Conservation (phyloP, 2,329 filamentous ascomycete species). For the Phoma sp. region DNA sequence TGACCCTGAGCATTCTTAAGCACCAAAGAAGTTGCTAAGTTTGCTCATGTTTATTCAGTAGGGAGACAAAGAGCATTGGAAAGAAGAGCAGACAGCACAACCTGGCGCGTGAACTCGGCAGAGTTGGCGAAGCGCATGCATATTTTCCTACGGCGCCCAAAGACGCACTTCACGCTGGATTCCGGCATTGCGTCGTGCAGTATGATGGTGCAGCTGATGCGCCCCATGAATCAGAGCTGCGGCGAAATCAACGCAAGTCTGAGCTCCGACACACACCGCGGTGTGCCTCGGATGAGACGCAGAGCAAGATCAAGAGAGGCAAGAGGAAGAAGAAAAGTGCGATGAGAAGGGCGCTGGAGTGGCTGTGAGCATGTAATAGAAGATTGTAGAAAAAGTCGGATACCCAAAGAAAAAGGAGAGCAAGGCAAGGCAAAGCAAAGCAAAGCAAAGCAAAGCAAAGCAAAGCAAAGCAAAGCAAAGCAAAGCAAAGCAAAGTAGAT, state of each 20-base stretch:
- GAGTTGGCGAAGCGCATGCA: background rate
- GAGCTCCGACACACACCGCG: background rate
- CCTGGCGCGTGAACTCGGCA: background rate
- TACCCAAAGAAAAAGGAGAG: too few species aligned
- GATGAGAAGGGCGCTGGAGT: constrained; percentile 18
- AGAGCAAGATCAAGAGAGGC: background rate
- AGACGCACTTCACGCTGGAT: background rate
- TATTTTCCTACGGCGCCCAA: background rate
- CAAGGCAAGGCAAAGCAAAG: too few species aligned
- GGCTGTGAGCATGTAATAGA: constrained; percentile 7
- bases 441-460: too few species aligned
- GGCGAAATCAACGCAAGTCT: background rate
- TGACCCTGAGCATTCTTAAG: constrained; percentile 4
- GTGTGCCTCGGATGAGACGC: constrained; percentile 5
- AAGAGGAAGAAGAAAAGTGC: constrained; percentile 13
- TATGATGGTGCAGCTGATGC: constrained; percentile 2
- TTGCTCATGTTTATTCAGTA: constrained; percentile 2
- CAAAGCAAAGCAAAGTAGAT: too few species aligned
- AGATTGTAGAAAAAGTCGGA: too few species aligned
- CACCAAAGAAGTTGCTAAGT: background rate
- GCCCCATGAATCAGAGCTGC: background rate
- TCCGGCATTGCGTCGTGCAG: background rate
- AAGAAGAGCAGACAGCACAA: background rate
- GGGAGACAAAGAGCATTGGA: background rate
- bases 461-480: too few species aligned